phyloP scores from a whole-genome alignment of 1,139 yeast species.

The Yamadazyma sp. region DNA sequence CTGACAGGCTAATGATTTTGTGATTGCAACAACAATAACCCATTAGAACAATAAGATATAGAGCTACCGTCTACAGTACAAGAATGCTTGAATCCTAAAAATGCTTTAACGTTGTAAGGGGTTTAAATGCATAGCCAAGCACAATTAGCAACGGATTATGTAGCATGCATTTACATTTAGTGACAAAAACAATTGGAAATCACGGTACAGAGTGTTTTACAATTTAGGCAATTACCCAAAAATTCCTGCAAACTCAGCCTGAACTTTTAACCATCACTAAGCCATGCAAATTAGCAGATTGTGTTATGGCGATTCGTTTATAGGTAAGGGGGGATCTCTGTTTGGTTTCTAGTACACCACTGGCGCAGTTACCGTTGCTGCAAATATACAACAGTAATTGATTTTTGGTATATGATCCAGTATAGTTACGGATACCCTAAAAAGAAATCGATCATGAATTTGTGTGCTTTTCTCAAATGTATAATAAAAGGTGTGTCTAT shows the following conservation, averaged over 20 bases:
- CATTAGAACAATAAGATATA: neutral
- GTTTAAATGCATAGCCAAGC: neutral
- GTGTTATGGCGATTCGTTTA: too few species aligned
- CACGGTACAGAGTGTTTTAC: neutral
- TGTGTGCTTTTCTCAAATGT: too few species aligned
- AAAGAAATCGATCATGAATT: neutral
- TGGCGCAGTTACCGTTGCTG: too few species aligned
- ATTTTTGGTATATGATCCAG: too few species aligned
- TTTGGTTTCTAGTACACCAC: too few species aligned
- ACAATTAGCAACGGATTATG: neutral
- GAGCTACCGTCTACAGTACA: neutral
- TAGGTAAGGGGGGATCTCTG: too few species aligned
- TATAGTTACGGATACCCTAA: too few species aligned
- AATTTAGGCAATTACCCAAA: constrained; percentile 1
- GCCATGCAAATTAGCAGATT: neutral
- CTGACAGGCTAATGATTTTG: neutral
- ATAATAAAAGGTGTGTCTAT: constrained; percentile 1
- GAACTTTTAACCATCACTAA: neutral
- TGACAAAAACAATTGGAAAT: neutral
- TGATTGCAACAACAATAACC: neutral
- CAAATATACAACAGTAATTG: too few species aligned
- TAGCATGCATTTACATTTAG: neutral
- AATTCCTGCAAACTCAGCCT: neutral
- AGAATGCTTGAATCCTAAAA: neutral
- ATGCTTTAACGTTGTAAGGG: too few species aligned